Base-by-base conservation (phyloP, 768 basidiomycete species). In the Tylopilus cervinicoccineus region DNA sequence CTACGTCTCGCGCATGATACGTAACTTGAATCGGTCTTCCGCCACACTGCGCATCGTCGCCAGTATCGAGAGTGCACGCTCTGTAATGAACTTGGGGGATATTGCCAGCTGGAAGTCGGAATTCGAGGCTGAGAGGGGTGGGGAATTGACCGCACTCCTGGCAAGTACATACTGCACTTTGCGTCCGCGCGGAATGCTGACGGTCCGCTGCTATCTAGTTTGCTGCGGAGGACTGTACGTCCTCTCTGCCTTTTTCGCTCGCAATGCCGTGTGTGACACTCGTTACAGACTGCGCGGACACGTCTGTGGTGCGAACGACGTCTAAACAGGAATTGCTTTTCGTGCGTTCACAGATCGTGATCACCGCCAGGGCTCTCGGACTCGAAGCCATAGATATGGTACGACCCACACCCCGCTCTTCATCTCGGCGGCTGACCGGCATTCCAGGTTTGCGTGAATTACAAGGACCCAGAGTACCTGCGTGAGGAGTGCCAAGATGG, bases 371-470 rank as follows among this genome's bases (percentile, higher is more conserved):
- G 60, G 88, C 93, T 4, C 92, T 85, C 58, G 80, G 79, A 0
- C 72, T 96, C 8, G 80, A 85, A 19, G 88, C 93, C 3, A 89
- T 97, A 57, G 94, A 97, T 65, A 88, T 96, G 88, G 94, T 87
- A 37, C 38, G 66, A 51, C 11, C 26, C 10, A 10, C 12, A 20
- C 34, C n/a, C 29, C 27, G n/a, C 22, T 6, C 22, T 22, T n/a
- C 38, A 12, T 32, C 20, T 45, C 23, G 38, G 31, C 29, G 29
- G 23, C 27, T 49, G 42, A 63, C 17, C 19, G 13, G 32, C 22
- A 23, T 24, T 37, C 23, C 47, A 91, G 88, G 90, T 94, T 9
- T 93, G 91, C 58, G 82, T 93, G 29, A 84, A 93, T 60, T 94
- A 93, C 69, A 87, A 85, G 58, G 83, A 93, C 59, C 57, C 71